phyloP scores from a whole-genome alignment of 345 rosid species.

The Acer saccharum region DNA sequence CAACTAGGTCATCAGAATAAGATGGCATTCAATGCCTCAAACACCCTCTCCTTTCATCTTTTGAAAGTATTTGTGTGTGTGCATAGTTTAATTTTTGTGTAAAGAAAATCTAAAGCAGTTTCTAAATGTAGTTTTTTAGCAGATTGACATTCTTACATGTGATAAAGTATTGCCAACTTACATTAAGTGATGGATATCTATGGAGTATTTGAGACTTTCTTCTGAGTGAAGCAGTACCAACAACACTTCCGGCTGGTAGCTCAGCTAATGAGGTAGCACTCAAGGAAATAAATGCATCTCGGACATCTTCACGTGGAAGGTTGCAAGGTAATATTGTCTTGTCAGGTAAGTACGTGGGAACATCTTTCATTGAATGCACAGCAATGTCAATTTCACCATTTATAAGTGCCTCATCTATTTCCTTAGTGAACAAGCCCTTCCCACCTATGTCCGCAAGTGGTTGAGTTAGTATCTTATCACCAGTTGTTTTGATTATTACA shows the following conservation, averaged over 20 bases:
- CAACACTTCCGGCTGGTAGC: slow-evolving; percentile 81
- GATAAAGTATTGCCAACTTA: slow-evolving; percentile 29
- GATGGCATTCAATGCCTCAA: not conserved
- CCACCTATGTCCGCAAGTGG: slow-evolving; percentile 99
- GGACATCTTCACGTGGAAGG: slow-evolving; percentile 90
- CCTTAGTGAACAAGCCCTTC: slow-evolving; percentile 95
- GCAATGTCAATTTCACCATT: slow-evolving; percentile 93
- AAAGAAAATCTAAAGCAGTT: slow-evolving; percentile 6
- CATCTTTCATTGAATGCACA: slow-evolving; percentile 99
- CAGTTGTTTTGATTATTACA: slow-evolving; percentile 92
- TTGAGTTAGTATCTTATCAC: slow-evolving; percentile 85
- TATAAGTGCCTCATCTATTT: slow-evolving; percentile 89
- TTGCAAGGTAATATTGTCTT: slow-evolving; percentile 87
- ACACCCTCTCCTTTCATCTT: slow-evolving; percentile 4
- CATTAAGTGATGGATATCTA: slow-evolving; percentile 76
- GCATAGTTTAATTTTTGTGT: not conserved
- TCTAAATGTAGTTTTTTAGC: not conserved
- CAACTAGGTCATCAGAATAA: not conserved
- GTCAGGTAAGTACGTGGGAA: slow-evolving; percentile 90
- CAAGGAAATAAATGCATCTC: slow-evolving; percentile 87
- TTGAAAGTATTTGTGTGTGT: not conserved
- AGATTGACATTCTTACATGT: not conserved
- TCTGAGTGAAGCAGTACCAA: slow-evolving; percentile 98
- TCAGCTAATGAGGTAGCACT: slow-evolving; percentile 66
- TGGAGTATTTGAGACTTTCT: slow-evolving; percentile 94